Percentiles rank a stretch among this genome's conserved stretches.
Evolutionary conservation across 352 stramenopile species (phyloP).

Genomic region (Pythium angustatum): DNA sequence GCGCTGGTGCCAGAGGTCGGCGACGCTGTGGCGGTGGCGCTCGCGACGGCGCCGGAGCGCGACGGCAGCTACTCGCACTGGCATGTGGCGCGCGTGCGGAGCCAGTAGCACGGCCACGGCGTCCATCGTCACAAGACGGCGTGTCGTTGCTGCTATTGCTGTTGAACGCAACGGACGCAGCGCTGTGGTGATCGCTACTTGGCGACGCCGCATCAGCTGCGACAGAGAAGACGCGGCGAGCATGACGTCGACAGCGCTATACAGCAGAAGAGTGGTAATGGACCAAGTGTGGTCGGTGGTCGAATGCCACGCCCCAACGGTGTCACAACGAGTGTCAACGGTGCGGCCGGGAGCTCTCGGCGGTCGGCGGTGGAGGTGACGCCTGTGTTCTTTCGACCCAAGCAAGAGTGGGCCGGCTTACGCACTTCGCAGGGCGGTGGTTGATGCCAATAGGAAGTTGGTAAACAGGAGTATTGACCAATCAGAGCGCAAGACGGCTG

Average conservation of each 20-base stretch:
- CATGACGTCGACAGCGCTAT: too few species aligned
- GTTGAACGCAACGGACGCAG: not conserved
- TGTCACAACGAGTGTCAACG: not conserved
- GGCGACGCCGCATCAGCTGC: constrained; percentile 14
- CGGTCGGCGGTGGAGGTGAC: not conserved
- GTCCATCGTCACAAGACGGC: not conserved
- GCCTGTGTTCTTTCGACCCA: not conserved
- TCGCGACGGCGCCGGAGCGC: constrained; percentile 22
- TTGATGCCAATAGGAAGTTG: not conserved
- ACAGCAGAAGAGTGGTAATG: too few species aligned
- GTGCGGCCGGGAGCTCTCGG: not conserved
- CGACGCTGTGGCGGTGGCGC: constrained; percentile 3
- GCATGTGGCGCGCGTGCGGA: constrained; percentile 6
- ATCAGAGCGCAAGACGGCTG: too few species aligned
- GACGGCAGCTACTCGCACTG: constrained; percentile 11
- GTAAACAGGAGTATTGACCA: not conserved
- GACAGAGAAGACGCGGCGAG: constrained; percentile 11
- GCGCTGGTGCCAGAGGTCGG: constrained; percentile 20
- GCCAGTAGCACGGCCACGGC: not conserved
- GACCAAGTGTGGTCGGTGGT: constrained; percentile 2
- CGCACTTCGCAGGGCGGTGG: constrained; percentile 3
- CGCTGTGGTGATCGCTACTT: too few species aligned
- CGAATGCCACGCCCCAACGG: not conserved
- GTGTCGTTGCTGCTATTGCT: not conserved
- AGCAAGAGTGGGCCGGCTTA: constrained; percentile 10